Percentiles rank a stretch among this genome's conserved stretches.
Conservation (phyloP, 257 asterid species). For the Solanum pimpinellifolium region DNA sequence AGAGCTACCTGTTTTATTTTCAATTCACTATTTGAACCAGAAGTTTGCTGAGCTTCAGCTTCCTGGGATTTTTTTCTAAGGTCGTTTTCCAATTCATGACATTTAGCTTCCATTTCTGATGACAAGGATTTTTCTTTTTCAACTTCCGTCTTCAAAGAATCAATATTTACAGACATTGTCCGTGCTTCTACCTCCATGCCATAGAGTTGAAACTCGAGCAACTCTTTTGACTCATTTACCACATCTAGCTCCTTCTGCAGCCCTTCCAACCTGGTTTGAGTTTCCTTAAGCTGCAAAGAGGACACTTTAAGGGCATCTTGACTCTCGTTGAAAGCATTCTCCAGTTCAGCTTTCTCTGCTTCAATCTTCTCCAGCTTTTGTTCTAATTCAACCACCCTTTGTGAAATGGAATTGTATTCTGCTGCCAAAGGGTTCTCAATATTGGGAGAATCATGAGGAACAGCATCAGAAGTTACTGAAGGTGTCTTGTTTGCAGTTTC, state of each 20-base stretch:
- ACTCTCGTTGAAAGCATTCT: conserved; percentile 27
- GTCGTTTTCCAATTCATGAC: conserved; percentile 42
- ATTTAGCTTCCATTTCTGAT: conserved; percentile 26
- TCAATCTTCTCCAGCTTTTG: conserved; percentile 36
- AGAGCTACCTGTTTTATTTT: conserved; percentile 48
- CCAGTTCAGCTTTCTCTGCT: conserved; percentile 38
- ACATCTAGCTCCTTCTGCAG: conserved; percentile 34
- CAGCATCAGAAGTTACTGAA: conserved; percentile 15
- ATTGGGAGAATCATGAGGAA: conserved; percentile 19
- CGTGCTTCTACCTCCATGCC: conserved; percentile 52
- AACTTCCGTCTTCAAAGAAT: conserved; percentile 25
- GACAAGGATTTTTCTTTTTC: conserved; percentile 31
- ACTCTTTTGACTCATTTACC: conserved; percentile 35
- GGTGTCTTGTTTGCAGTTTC: conserved; percentile 32
- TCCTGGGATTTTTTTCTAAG: conserved; percentile 25
- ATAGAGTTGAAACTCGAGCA: conserved; percentile 40
- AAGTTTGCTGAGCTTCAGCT: conserved; percentile 25
- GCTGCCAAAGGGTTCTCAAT: conserved; percentile 24
- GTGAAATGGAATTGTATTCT: conserved; percentile 32
- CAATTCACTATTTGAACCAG: conserved; percentile 23
- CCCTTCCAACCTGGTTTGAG: conserved; percentile 22
- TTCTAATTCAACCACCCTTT: conserved; percentile 38
- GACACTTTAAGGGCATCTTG: conserved; percentile 29
- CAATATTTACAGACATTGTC: conserved; percentile 30
- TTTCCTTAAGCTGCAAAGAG: conserved; percentile 19